Evolutionary conservation across 177 flowering plant species (phyloP), one percentile per base, ranked within the genome.

Genomic region (Vitis hybrid): DNA sequence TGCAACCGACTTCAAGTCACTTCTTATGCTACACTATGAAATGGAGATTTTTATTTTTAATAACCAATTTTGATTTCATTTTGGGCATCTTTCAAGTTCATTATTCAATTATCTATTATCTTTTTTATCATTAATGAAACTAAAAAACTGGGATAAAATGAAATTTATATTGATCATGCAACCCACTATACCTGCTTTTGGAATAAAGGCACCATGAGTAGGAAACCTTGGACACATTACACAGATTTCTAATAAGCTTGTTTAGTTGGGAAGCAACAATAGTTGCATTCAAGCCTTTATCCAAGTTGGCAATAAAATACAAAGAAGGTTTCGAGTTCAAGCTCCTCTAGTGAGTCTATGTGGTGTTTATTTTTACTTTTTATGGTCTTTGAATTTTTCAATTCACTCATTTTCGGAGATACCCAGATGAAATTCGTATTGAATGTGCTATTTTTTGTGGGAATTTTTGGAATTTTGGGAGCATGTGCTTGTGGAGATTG

Each of bases 151-250:
- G 16, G n/a, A 31, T 29, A 11, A 61, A 39, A 2, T 65, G 50
- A 52, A 31, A 16, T 13, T 65, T 60, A 22, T 59, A 29, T 26
- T 66, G 58, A 59, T 54, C 49, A n/a, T 80, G 82, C 88, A 94
- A 97, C 97, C 97, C 66, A 92, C 96, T 16, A 16, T 86, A 59
- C 85, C 90, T 62, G 83, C 89, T 45, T 55, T 82, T 75, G 93
- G 88, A 65, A 87, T 80, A 74, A 68, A 67, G 64, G 83, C 85
- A 26, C 94, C 94, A 50, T 83, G 93, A 59, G 87, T 78, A 12
- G 97, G 98, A 70, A 82, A 88, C 73, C 70, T 87, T 75, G 98
- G 98, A 50, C 98, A 94, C 77, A 78, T 90, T 19, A 92, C 98
- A 10, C 81, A 97, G 49, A 90, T 94, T 62, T 81, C 94, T 56